A percentile compares a stretch with the other conserved stretches of the same genome.
phyloP scores from a whole-genome alignment of 75 land plant species.

The Pinus albicaulis region DNA sequence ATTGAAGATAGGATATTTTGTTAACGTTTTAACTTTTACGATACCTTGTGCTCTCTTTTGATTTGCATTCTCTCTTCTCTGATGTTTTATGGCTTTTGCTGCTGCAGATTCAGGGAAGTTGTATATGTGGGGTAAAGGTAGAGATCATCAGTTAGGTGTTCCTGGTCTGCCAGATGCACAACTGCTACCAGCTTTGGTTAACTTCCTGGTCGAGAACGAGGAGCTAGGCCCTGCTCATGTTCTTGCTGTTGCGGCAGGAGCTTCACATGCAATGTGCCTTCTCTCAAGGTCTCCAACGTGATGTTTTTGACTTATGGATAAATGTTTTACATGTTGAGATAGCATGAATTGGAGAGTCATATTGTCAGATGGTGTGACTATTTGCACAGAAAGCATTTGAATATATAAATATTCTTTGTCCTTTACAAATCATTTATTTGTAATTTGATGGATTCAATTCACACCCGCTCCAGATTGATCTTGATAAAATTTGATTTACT shows the following conservation, averaged over 20 bases:
- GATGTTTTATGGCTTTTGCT: background rate
- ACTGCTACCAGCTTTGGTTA: conserved; percentile 55
- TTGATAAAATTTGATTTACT: background rate
- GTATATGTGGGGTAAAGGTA: conserved; percentile 92
- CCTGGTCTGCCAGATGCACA: conserved; percentile 82
- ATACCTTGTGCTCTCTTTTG: background rate
- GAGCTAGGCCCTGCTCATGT: conserved; percentile 48
- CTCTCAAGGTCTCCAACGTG: conserved; percentile 2
- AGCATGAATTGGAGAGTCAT: background rate
- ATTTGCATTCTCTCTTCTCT: background rate
- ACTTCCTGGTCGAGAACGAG: conserved; percentile 65
- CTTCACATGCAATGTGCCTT: conserved; percentile 82
- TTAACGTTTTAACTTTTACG: background rate
- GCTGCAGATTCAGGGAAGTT: conserved; percentile 70
- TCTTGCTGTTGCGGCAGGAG: conserved; percentile 69
- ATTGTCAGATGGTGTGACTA: background rate
- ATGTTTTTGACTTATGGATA: background rate
- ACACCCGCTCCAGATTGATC: background rate
- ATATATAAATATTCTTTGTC: background rate
- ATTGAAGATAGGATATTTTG: background rate
- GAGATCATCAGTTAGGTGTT: conserved; percentile 81
- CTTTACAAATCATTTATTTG: background rate
- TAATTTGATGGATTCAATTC: background rate
- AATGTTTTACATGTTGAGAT: background rate
- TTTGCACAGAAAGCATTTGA: background rate